Evolutionary conservation across 1,284 basidiomycete species (phyloP).

Genomic region (Peniophora sp.): DNA sequence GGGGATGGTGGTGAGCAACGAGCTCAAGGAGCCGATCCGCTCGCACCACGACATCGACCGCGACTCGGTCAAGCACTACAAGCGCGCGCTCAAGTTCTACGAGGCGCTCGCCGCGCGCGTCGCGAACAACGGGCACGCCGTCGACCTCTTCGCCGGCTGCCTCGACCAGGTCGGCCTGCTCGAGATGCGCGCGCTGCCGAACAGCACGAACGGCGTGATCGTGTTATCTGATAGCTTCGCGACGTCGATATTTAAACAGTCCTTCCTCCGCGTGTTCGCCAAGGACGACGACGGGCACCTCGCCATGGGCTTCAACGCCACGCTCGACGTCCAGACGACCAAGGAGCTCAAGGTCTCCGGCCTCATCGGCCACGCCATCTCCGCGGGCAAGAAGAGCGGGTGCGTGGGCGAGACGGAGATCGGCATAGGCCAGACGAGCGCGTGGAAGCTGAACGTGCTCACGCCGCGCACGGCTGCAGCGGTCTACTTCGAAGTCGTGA

Average conservation of each 20-base stretch:
- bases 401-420: slow-evolving; percentile 99
- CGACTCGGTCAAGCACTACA: slow-evolving; percentile 96
- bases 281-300: slow-evolving; percentile 93
- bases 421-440: slow-evolving; percentile 98
- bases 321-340: slow-evolving; percentile 97
- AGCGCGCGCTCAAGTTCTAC: slow-evolving; percentile 97
- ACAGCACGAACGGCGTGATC: slow-evolving; percentile 95
- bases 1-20: slow-evolving; percentile 93
- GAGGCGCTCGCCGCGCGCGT: slow-evolving; percentile 92
- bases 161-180: slow-evolving; percentile 96
- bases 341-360: slow-evolving; percentile 99
- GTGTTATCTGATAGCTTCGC: slow-evolving; percentile 96
- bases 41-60: slow-evolving; percentile 99
- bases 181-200: slow-evolving; percentile 95
- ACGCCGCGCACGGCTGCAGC: slow-evolving; percentile 86
- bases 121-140: slow-evolving; percentile 90
- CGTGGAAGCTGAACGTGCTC: slow-evolving; percentile 95
- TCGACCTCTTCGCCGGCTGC: slow-evolving; percentile 96
- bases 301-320: slow-evolving; percentile 98
- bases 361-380: slow-evolving; percentile 95
- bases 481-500: slow-evolving; percentile 98
- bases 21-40: slow-evolving; percentile 95
- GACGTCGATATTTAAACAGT: slow-evolving; percentile 98
- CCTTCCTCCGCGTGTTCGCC: slow-evolving; percentile 88
- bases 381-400: slow-evolving; percentile 92